Evolutionary conservation across 1,284 basidiomycete genomes (phyloP).

Genomic region (Trametes polyzona): DNA sequence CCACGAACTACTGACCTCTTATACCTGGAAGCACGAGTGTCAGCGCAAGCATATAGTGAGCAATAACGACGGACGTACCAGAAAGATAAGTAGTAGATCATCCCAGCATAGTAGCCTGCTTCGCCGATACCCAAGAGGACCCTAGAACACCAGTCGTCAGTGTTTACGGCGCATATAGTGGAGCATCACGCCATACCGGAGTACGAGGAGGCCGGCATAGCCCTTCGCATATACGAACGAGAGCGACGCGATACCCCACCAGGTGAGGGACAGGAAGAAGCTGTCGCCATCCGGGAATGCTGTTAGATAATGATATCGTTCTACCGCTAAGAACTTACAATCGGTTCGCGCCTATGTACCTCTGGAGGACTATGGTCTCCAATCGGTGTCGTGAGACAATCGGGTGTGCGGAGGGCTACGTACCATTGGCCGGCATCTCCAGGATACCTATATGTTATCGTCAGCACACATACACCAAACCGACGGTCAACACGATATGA

Average conservation of each 20-base stretch:
- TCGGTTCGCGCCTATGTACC: slow-evolving; percentile 57
- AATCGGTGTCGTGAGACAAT: neutral
- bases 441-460: slow-evolving; percentile 41
- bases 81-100: slow-evolving; percentile 62
- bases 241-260: slow-evolving; percentile 57
- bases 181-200: slow-evolving; percentile 42
- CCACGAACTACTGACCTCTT: slow-evolving; percentile 19
- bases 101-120: slow-evolving; percentile 58
- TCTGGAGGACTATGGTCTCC: slow-evolving; percentile 49
- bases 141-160: slow-evolving; percentile 13
- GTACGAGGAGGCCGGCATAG: slow-evolving; percentile 48
- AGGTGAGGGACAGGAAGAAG: slow-evolving; percentile 55
- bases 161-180: neutral
- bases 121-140: slow-evolving; percentile 51
- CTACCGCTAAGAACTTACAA: slow-evolving; percentile 54
- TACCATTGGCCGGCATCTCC: slow-evolving; percentile 60
- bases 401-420: neutral
- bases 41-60: neutral
- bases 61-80: slow-evolving; percentile 38
- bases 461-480: neutral
- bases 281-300: too few relatives aligned
- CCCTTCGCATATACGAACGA: slow-evolving; percentile 59
- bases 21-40: slow-evolving; percentile 16
- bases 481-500: neutral
- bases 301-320: neutral